Evolutionary conservation across 2,329 filamentous ascomycete genomes (phyloP).

Genomic region (Penicillium hesseltinei): DNA sequence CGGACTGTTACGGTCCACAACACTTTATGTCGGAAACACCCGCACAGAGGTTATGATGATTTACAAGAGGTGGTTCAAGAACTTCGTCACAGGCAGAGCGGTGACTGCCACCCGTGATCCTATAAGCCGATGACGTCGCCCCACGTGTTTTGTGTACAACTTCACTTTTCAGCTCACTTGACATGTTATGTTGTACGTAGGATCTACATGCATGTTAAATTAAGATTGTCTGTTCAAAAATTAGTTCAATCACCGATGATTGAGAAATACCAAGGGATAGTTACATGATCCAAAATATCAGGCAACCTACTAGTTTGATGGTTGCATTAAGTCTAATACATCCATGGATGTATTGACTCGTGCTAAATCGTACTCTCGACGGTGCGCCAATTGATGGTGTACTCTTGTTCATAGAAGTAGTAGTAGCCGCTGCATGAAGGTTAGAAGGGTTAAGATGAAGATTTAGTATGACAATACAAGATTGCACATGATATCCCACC

Average conservation of each 20-base stretch:
- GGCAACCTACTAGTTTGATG: no score
- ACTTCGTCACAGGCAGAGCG: background rate
- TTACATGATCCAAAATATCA: no score
- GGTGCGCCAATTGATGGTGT: no score
- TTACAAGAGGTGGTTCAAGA: background rate
- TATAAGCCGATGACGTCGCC: slow-evolving; percentile 35
- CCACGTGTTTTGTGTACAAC: slow-evolving; percentile 29
- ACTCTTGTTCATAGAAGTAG: no score
- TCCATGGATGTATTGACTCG: no score
- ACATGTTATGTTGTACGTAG: background rate
- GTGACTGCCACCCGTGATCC: slow-evolving; percentile 7
- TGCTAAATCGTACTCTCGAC: background rate
- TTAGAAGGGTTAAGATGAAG: no score
- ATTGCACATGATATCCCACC: background rate
- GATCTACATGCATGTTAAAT: background rate
- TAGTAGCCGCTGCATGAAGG: no score
- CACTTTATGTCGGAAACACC: slow-evolving; percentile 6
- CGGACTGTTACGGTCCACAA: slow-evolving; percentile 1
- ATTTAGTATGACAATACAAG: background rate
- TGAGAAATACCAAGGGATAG: background rate
- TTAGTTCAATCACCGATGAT: background rate
- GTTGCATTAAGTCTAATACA: no score
- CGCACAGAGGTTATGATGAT: background rate
- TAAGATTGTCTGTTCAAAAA: background rate
- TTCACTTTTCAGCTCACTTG: background rate